Base-by-base conservation (phyloP, 495 filamentous ascomycete species). In the Penicillium malachiteum region DNA sequence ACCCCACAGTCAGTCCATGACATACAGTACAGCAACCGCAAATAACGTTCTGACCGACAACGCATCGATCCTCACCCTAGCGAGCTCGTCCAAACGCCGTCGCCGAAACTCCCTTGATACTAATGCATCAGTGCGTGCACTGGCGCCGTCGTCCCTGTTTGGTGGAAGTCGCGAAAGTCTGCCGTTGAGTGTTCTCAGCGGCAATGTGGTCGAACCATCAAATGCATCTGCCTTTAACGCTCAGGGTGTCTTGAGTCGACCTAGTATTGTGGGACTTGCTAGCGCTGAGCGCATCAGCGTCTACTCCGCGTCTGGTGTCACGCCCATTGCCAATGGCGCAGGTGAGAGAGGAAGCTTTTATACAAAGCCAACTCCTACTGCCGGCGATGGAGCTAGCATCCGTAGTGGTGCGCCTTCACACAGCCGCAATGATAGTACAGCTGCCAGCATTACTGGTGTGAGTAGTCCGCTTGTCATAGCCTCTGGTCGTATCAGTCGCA, bases 1-100 rank as follows among this genome's bases (percentile, higher is more conserved):
- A 3, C 81, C 83, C 45, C 75, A 82, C 13, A 82, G 82, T 18
- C 81, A 93, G 61, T 90, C 90, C 0, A 82, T 86, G 32, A 96
- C 92, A 5, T 98, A 98, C 71, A 86, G 75, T 55, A 84, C 84
- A 4, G 94, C 92, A 0, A 97, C 91, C 0, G 94, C 94, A 41
- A 96, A 97, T 72, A 92, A 92, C 67, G 79, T 94, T 12, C 76
- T 96, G 21, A 95, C 90, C 7, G 94, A 98, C 65, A 92, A 98
- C 66, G 94, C 94, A 1, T 96, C 92, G 14, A 93, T 97, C 54
- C 81, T 98, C 26, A 98, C 94, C 0, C 81, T 98, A n/a, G 94
- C 94, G 1, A 96, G 92, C 6, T 97, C 92, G 0, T 96, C 92
- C 17, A 96, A 97, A 68, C 84, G 88, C 30, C 87, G 90, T 42